phyloP scores from a whole-genome alignment of 352 stramenopile species.

The Peronospora tabacina region DNA sequence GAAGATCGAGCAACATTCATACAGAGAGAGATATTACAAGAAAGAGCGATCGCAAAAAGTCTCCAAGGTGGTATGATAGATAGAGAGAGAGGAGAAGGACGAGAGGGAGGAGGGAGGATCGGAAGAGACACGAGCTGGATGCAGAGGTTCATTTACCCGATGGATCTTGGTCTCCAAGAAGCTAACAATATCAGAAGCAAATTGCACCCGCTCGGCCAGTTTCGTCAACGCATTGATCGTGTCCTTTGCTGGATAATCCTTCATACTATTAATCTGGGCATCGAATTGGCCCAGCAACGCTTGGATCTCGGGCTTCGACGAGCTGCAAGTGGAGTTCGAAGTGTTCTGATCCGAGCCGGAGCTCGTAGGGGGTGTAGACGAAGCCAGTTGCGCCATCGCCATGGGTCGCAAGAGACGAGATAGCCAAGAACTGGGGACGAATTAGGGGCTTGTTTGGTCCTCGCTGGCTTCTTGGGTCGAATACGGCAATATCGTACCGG shows the following conservation, averaged over 20 bases:
- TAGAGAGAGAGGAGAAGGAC: slow-evolving; percentile 6
- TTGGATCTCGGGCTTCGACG: slow-evolving; percentile 35
- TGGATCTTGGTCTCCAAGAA: slow-evolving; percentile 88
- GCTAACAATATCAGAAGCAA: slow-evolving; percentile 75
- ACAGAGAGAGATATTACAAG: slow-evolving; percentile 2
- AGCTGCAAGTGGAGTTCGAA: neutral
- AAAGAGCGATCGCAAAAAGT: neutral
- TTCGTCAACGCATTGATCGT: slow-evolving; percentile 87
- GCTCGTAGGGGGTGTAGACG: slow-evolving; percentile 8
- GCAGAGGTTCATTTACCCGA: slow-evolving; percentile 41
- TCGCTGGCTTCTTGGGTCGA: slow-evolving; percentile 27
- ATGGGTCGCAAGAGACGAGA: slow-evolving; percentile 15
- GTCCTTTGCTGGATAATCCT: slow-evolving; percentile 82
- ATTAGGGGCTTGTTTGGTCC: slow-evolving; percentile 2
- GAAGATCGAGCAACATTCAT: neutral
- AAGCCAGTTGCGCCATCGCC: slow-evolving; percentile 46
- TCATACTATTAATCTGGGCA: slow-evolving; percentile 80
- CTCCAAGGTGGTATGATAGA: neutral
- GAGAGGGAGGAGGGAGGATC: slow-evolving; percentile 1
- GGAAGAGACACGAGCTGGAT: neutral
- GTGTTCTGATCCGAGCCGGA: neutral
- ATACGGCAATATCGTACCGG: slow-evolving; percentile 6
- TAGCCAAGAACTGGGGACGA: neutral
- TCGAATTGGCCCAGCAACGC: slow-evolving; percentile 67
- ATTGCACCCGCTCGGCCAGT: slow-evolving; percentile 65